Conservation (phyloP, 78 protist species). For the Cavenderia fasciculata region DNA sequence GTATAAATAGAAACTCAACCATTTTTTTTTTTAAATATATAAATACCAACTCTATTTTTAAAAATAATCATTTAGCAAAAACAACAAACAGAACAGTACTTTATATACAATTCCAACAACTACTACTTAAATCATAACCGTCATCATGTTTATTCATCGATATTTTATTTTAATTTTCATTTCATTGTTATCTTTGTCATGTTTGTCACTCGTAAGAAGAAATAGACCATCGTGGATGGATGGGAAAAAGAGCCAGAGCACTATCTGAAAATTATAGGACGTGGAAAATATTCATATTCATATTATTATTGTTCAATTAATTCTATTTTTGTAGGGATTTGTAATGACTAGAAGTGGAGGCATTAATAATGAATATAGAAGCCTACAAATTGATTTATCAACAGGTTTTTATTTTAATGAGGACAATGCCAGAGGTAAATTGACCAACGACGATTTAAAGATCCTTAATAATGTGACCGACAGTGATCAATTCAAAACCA, state of each 20-base stretch:
- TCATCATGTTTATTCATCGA: too few relatives aligned
- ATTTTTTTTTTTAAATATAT: too few relatives aligned
- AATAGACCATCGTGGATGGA: not conserved
- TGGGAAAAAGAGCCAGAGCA: not conserved
- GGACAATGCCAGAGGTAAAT: conserved; percentile 4
- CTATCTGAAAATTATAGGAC: not conserved
- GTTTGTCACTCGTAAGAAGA: not conserved
- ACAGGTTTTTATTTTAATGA: conserved; percentile 44
- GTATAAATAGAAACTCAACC: too few relatives aligned
- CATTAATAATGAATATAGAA: conserved; percentile 35
- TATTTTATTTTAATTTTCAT: too few relatives aligned
- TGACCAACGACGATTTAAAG: conserved; percentile 23
- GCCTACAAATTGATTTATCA: conserved; percentile 40
- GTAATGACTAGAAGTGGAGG: conserved; percentile 50
- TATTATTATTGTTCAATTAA: not conserved
- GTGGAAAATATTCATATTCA: not conserved
- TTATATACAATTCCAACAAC: too few relatives aligned
- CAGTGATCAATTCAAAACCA: conserved; percentile 18
- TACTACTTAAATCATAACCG: too few relatives aligned
- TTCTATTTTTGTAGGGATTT: not conserved
- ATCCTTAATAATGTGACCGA: not conserved
- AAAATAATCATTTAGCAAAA: too few relatives aligned
- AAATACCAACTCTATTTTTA: too few relatives aligned
- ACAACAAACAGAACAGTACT: too few relatives aligned
- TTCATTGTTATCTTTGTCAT: too few relatives aligned